These are phyloP conservation scores for Bolboschoenus planiculmis DNA, from an alignment of 176 grass and related monocot genomes.

Conservation along the genomic window DNA sequence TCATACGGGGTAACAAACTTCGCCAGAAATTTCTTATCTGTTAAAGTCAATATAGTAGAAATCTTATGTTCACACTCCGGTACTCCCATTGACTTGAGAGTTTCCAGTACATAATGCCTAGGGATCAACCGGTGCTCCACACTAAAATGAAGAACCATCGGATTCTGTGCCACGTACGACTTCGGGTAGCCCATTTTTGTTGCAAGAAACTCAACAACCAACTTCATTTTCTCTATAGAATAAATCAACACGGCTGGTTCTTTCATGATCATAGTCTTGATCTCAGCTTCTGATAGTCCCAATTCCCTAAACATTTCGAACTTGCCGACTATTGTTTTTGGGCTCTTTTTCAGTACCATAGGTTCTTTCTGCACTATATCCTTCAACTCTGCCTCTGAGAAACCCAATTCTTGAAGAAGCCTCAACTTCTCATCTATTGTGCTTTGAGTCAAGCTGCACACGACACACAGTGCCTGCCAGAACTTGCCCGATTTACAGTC, in stretches of 20 bases:
- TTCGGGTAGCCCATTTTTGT: constrained; percentile 29
- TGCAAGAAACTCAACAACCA: constrained; percentile 33
- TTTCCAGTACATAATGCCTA: constrained; percentile 35
- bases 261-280: constrained; percentile 28
- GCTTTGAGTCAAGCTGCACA: constrained; percentile 34
- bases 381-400: constrained; percentile 17
- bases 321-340: not conserved
- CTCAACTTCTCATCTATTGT: constrained; percentile 32
- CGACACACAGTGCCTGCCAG: constrained; percentile 23
- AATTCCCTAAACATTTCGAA: not conserved
- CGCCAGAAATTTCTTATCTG: constrained; percentile 37
- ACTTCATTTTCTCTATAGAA: constrained; percentile 38
- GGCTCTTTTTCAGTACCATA: not conserved
- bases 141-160: constrained; percentile 44
- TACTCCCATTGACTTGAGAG: constrained; percentile 42
- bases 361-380: not conserved
- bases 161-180: constrained; percentile 31
- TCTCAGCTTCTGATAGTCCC: constrained; percentile 22
- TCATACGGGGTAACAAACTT: constrained; percentile 46
- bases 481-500: constrained; percentile 27
- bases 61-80: constrained; percentile 22
- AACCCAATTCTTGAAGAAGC: constrained; percentile 34
- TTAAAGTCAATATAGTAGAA: constrained; percentile 21
- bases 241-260: constrained; percentile 24
- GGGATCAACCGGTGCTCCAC: constrained; percentile 42